These are phyloP conservation scores for Aspergillus diversus DNA, from an alignment of 495 filamentous ascomycete species.

Conservation along the genomic window DNA sequence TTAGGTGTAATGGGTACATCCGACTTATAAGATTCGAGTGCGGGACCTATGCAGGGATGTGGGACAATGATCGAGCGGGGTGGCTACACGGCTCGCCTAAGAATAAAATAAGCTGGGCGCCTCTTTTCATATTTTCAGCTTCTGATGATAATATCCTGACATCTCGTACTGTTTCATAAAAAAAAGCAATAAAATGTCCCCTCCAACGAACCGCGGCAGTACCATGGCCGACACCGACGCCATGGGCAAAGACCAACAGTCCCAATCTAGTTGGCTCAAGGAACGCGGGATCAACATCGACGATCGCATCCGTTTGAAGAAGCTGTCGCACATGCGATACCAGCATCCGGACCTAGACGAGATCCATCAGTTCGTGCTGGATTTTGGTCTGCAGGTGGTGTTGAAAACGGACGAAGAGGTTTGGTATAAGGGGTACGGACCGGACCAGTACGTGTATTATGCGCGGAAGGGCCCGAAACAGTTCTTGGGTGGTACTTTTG, in stretches of 20 bases:
- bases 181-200: neutral
- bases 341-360: slow-evolving; percentile 50
- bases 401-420: slow-evolving; percentile 49
- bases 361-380: slow-evolving; percentile 48
- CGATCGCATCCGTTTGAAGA: slow-evolving; percentile 43
- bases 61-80: too few species aligned
- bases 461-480: slow-evolving; percentile 49
- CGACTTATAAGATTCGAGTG: too few species aligned
- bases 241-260: slow-evolving; percentile 36
- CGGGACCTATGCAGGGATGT: too few species aligned
- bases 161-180: neutral
- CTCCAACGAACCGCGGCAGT: slow-evolving; percentile 38
- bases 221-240: slow-evolving; percentile 43
- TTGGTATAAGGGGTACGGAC: slow-evolving; percentile 62
- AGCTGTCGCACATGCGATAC: slow-evolving; percentile 53
- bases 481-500: slow-evolving; percentile 54
- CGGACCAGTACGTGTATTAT: slow-evolving; percentile 60
- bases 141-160: neutral
- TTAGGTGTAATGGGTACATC: too few species aligned
- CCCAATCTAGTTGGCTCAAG: slow-evolving; percentile 38
- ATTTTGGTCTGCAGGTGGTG: slow-evolving; percentile 59
- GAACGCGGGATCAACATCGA: slow-evolving; percentile 36
- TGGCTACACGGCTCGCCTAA: too few species aligned
- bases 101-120: too few species aligned
- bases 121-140: too few species aligned